phyloP scores from a whole-genome alignment of 495 filamentous ascomycete genomes.

The Lepraria neglecta region DNA sequence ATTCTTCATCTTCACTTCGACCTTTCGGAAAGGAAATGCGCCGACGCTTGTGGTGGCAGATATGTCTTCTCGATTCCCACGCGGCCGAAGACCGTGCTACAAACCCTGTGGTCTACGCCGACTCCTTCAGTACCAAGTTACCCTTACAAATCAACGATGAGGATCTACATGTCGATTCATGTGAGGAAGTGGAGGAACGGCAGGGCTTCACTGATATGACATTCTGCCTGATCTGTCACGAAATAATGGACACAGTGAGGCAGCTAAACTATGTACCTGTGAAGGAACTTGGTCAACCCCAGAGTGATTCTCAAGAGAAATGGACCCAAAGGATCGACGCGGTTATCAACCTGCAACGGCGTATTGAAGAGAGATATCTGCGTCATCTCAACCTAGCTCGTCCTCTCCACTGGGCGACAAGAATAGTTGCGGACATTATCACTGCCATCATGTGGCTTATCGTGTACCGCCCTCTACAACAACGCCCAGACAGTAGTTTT shows the following conservation, averaged over 20 bases:
- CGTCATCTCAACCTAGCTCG: slow-evolving; percentile 32
- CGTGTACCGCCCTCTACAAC: slow-evolving; percentile 43
- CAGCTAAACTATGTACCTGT: slow-evolving; percentile 35
- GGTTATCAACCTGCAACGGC: slow-evolving; percentile 55
- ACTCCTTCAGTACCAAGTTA: slow-evolving; percentile 65
- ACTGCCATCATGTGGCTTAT: slow-evolving; percentile 63
- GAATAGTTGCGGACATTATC: slow-evolving; percentile 61
- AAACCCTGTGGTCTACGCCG: slow-evolving; percentile 63
- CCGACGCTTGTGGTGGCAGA: slow-evolving; percentile 70
- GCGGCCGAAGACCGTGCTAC: slow-evolving; percentile 81
- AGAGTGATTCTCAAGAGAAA: slow-evolving; percentile 6
- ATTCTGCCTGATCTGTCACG: slow-evolving; percentile 65
- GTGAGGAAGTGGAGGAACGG: slow-evolving; percentile 51
- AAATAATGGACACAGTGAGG: slow-evolving; percentile 47
- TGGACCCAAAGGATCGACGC: slow-evolving; percentile 34
- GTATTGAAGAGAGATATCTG: slow-evolving; percentile 62
- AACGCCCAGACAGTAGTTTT: slow-evolving; percentile 34
- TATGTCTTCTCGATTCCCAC: slow-evolving; percentile 68
- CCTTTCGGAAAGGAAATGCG: slow-evolving; percentile 65
- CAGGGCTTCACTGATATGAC: slow-evolving; percentile 70
- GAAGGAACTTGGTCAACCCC: slow-evolving; percentile 11
- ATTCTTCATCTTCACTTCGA: slow-evolving; percentile 48
- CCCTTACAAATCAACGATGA: slow-evolving; percentile 75
- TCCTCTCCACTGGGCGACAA: slow-evolving; percentile 59
- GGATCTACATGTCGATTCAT: slow-evolving; percentile 63